Evolutionary conservation across 768 basidiomycete species (phyloP), one percentile per base, ranked within the genome.

Genomic region (Coprinopsis marcescibilis): DNA sequence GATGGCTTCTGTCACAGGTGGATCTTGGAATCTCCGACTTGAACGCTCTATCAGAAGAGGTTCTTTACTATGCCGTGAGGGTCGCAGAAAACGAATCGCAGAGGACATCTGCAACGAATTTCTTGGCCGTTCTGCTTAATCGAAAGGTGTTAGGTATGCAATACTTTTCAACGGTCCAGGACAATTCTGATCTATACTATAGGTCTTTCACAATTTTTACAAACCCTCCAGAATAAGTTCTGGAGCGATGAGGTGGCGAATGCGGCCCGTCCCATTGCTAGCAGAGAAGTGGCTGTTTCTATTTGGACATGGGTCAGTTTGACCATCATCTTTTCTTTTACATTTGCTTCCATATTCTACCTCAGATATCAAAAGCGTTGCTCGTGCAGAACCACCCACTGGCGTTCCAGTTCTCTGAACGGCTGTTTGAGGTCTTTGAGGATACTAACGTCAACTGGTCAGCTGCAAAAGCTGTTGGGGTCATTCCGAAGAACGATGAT

Each of bases 361-460:
- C 52, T n/a, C n/a, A 96, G 95, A 72, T 89, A 12, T 74, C 80
- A 15, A 89, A 89, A 62, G 90, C 80, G 0, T 70, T 99, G 20
- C 67, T 93, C 1, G 78, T 93, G 1, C 78, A 84, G 11, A 83
- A 81, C 21, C 82, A 95, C 57, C 62, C 78, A 1, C 60, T 67
- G 2, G 79, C 83, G 0, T 65, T 73, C 48, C 52, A 61, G 1
- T 81, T 85, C 51, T 66, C 84, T 10, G 76, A 85, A 25, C 65
- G 73, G 2, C 62, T 98, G 19, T 80, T 96, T 51, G 72, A 74
- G 11, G 68, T 86, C 7, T 85, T 97, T 49, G 68, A 67, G 3
- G 90, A 96, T 55, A 65, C 67, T 39, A 59, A 59, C 0, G 66
- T 96, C 32, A 76, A 76, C 13, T 80, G 79, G 73, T 76, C 81